Evolutionary conservation across 306 rosid species (phyloP), one percentile per base, ranked within the genome.

Genomic region (Rosa lucieae): DNA sequence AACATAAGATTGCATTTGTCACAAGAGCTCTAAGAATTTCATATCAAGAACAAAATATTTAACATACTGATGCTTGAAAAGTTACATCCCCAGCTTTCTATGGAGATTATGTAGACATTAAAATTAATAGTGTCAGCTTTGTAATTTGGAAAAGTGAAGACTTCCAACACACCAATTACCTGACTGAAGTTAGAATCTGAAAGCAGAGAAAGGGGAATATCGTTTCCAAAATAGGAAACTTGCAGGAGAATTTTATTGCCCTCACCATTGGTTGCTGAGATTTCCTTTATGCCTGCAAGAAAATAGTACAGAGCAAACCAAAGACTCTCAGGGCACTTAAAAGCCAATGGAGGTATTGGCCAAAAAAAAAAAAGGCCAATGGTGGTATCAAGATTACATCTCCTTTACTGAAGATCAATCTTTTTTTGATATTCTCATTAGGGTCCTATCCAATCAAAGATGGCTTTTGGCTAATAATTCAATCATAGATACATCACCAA

Each of bases 101-200:
- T 67, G 12, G 63, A 26, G 11, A 29, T 23, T 1, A 18, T 14
- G 46, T 46, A 47, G 21, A 67, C 40, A 48, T 17, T 51, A 53
- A n/a, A 9, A n/a, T 8, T n/a, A 58, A 9, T 21, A 58, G 32
- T 3, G 29, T n/a, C 65, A 58, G 65, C 65, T 58, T 20, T 9
- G 65, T 21, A 58, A 5, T 53, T 43, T 70, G 32, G 40, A 74
- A 21, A 10, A 58, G 35, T 8, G 8, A 26, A 23, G 58, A 43
- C 42, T 26, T 9, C 55, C 39, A 37, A 32, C 26, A 46, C 29
- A 72, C 26, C 40, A 51, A 21, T 68, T 84, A 94, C 96, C 93
- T 94, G 88, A 21, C 87, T 90, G 81, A 90, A 70, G 77, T 89
- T 93, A 21, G 79, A 76, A 79, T 92, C 94, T 17, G 92, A 90